phyloP scores from a whole-genome alignment of 2,329 filamentous ascomycete genomes.

The Blastomyces parvus region DNA sequence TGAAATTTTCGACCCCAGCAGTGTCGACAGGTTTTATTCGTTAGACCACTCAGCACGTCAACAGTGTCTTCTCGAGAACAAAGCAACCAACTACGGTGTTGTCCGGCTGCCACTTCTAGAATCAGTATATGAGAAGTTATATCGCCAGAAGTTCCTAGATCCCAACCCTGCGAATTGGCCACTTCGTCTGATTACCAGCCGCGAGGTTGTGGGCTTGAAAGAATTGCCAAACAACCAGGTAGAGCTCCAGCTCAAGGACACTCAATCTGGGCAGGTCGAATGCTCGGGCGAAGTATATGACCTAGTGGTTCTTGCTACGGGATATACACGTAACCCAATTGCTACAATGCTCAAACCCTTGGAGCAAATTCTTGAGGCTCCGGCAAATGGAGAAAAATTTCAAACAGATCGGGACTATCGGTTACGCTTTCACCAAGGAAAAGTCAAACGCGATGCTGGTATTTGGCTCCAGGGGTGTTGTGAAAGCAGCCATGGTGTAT shows the following conservation, averaged over 20 bases:
- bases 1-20: conserved; percentile 87
- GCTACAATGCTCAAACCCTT: conserved; percentile 57
- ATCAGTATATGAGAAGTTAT: conserved; percentile 76
- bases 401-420: conserved; percentile 68
- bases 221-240: conserved; percentile 35
- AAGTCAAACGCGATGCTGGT: conserved; percentile 63
- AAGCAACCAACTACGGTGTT: conserved; percentile 87
- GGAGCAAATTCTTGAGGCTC: conserved; percentile 11
- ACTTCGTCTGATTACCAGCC: conserved; percentile 64
- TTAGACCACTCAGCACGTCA: conserved; percentile 55
- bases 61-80: conserved; percentile 56
- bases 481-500: conserved; percentile 69
- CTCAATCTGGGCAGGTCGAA: conserved; percentile 4
- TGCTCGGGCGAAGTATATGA: conserved; percentile 51
- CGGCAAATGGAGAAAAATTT: conserved; percentile 16
- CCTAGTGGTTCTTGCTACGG: conserved; percentile 75
- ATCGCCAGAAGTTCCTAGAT: conserved; percentile 68
- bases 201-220: conserved; percentile 55
- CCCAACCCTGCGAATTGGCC: conserved; percentile 66
- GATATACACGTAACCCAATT: conserved; percentile 71
- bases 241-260: conserved; percentile 11
- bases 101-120: conserved; percentile 87
- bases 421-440: conserved; percentile 58
- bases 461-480: conserved; percentile 93
- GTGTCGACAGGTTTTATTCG: conserved; percentile 66